Evolutionary conservation across 2,329 filamentous ascomycete species (phyloP).

Genomic region (Botryosphaeria dothidea): DNA sequence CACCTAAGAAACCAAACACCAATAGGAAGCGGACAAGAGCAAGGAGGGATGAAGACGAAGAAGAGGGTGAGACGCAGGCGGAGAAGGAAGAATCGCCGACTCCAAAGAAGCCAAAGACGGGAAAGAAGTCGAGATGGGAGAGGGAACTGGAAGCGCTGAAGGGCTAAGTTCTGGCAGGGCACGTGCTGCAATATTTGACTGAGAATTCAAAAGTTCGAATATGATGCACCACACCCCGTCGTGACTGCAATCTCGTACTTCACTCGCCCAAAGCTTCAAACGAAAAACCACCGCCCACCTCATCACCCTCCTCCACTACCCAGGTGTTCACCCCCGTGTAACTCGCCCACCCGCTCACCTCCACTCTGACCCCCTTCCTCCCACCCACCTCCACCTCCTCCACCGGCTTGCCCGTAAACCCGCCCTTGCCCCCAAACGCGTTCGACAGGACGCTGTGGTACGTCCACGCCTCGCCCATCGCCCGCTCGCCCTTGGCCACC

Average conservation of each 20-base stretch:
- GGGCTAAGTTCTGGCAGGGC: background rate
- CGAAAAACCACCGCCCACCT: conserved; percentile 22
- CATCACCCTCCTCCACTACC: conserved; percentile 23
- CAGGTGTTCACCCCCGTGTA: conserved; percentile 24
- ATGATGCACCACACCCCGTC: too few species aligned
- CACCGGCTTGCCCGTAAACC: conserved; percentile 22
- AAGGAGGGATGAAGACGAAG: background rate
- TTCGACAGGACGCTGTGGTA: conserved; percentile 27
- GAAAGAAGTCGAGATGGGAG: conserved; percentile 9
- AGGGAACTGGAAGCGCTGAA: background rate
- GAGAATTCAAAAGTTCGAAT: too few species aligned
- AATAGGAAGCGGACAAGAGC: background rate
- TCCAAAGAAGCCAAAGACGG: background rate
- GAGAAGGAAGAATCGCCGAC: background rate
- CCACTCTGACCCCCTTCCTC: conserved; percentile 20
- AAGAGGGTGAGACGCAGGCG: background rate
- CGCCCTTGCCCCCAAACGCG: conserved; percentile 20
- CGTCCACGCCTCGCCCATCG: conserved; percentile 23
- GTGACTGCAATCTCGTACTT: background rate
- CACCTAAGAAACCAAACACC: background rate
- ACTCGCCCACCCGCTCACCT: conserved; percentile 23
- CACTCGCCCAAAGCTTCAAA: conserved; percentile 20
- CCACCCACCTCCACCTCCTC: conserved; percentile 21
- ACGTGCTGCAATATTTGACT: too few species aligned
- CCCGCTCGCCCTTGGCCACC: conserved; percentile 22